Percentiles rank a stretch among this genome's conserved stretches.
Evolutionary conservation across 1,284 basidiomycete species (phyloP).

Genomic region (Schizophyllum amplum): DNA sequence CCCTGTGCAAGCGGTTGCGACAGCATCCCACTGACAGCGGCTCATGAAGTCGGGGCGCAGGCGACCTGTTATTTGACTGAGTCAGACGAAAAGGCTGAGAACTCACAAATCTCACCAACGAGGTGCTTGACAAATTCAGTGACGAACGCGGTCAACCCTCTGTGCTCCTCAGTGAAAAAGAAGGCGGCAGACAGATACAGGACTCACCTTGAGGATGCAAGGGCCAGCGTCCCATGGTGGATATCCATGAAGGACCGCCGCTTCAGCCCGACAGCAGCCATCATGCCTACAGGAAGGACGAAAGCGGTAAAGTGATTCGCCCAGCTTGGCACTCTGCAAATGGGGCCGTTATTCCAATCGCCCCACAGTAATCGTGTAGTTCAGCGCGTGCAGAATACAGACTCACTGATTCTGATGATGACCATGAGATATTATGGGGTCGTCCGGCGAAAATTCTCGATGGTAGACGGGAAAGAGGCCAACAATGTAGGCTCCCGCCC

Average conservation of each 20-base stretch:
- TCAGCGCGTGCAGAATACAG: neutral
- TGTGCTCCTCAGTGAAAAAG: slow-evolving; percentile 15
- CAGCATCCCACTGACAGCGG: slow-evolving; percentile 53
- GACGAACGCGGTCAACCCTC: slow-evolving; percentile 36
- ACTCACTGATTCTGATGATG: slow-evolving; percentile 43
- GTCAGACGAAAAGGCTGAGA: slow-evolving; percentile 1
- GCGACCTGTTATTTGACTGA: slow-evolving; percentile 33
- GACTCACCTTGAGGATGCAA: slow-evolving; percentile 42
- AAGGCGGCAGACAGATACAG: slow-evolving; percentile 38
- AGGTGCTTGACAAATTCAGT: neutral
- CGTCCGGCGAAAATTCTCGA: slow-evolving; percentile 42
- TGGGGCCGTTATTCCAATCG: neutral
- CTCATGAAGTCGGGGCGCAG: slow-evolving; percentile 64
- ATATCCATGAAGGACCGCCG: slow-evolving; percentile 40
- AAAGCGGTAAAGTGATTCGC: slow-evolving; percentile 40
- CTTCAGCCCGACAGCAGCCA: slow-evolving; percentile 27
- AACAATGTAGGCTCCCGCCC: slow-evolving; percentile 33
- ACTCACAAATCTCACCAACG: slow-evolving; percentile 4
- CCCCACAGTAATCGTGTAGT: neutral
- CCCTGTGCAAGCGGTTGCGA: slow-evolving; percentile 46
- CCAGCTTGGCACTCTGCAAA: slow-evolving; percentile 36
- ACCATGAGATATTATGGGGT: slow-evolving; percentile 44
- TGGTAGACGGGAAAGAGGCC: slow-evolving; percentile 39
- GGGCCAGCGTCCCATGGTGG: slow-evolving; percentile 48
- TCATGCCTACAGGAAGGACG: slow-evolving; percentile 33